A percentile compares a stretch with the other conserved stretches of the same genome.
Conservation (phyloP, 371 early-diverging fungal genomes). For the Mortierella sp. region DNA sequence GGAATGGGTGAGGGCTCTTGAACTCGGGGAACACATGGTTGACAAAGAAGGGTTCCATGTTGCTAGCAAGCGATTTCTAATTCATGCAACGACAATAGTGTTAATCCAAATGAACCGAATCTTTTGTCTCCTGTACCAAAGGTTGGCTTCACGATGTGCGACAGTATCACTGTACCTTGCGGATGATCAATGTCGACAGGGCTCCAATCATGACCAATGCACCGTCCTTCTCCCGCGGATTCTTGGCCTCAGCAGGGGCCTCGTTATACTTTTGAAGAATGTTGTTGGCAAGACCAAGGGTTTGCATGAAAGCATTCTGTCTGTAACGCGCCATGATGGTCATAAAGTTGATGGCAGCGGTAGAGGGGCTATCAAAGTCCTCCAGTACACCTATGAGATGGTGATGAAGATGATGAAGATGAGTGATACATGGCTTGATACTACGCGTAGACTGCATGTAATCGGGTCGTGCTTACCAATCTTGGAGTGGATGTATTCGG, state of each 20-base stretch:
- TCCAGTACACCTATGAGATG: no score
- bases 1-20: slow-evolving; percentile 78
- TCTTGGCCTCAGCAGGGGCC: slow-evolving; percentile 71
- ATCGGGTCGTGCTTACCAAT: slow-evolving; percentile 74
- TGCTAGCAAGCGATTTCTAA: slow-evolving; percentile 37
- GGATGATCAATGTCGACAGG: slow-evolving; percentile 68
- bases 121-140: no score
- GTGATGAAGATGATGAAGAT: no score
- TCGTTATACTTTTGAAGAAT: slow-evolving; percentile 72
- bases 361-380: slow-evolving; percentile 78
- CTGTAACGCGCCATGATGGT: slow-evolving; percentile 80
- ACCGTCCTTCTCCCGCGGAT: slow-evolving; percentile 87
- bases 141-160: no score
- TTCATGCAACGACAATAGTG: neutral
- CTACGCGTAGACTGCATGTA: no score
- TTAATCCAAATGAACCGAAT: no score
- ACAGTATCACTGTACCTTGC: slow-evolving; percentile 60
- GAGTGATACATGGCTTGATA: no score
- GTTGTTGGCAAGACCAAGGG: slow-evolving; percentile 78
- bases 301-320: slow-evolving; percentile 78
- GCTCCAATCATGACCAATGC: slow-evolving; percentile 86
- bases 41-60: slow-evolving; percentile 85
- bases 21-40: slow-evolving; percentile 92
- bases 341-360: slow-evolving; percentile 78
- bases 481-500: slow-evolving; percentile 87